phyloP scores from a whole-genome alignment of 2,329 filamentous ascomycete genomes.

The Colletotrichum echinochloae region DNA sequence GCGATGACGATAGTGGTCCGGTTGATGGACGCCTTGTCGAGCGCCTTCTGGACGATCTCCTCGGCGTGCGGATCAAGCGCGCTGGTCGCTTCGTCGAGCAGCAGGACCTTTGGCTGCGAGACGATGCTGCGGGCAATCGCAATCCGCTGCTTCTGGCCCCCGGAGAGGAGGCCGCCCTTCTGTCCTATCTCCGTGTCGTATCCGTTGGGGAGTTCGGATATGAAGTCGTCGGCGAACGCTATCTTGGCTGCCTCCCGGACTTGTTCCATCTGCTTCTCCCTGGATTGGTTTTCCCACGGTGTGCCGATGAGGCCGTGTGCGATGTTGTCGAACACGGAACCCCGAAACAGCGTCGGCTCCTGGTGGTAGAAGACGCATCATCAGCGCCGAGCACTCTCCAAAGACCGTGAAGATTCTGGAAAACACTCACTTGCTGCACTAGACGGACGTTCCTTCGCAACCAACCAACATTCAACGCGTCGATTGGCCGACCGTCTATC shows the following conservation, averaged over 20 bases:
- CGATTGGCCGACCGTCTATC: conserved; percentile 46
- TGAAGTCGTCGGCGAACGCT: conserved; percentile 45
- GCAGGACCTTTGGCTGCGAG: conserved; percentile 48
- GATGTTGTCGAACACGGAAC: conserved; percentile 44
- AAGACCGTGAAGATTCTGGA: fast-evolving
- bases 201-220: conserved; percentile 42
- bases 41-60: neutral
- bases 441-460: conserved; percentile 48
- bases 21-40: neutral
- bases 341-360: conserved; percentile 45
- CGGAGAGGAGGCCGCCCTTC: conserved; percentile 49
- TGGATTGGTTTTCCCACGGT: conserved; percentile 18
- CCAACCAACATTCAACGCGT: conserved; percentile 47
- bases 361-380: neutral
- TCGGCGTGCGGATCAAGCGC: neutral
- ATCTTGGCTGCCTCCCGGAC: conserved; percentile 42
- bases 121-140: conserved; percentile 75
- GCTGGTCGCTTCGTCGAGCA: neutral
- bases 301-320: conserved; percentile 42
- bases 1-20: neutral
- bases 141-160: conserved; percentile 74
- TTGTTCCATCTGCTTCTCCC: conserved; percentile 18
- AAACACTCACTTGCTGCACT: conserved; percentile 43
- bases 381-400: neutral
- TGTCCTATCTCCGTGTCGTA: conserved; percentile 45